A percentile compares a stretch with the other conserved stretches of the same genome.
phyloP scores from a whole-genome alignment of 345 rosid species.

The Pistacia vera region DNA sequence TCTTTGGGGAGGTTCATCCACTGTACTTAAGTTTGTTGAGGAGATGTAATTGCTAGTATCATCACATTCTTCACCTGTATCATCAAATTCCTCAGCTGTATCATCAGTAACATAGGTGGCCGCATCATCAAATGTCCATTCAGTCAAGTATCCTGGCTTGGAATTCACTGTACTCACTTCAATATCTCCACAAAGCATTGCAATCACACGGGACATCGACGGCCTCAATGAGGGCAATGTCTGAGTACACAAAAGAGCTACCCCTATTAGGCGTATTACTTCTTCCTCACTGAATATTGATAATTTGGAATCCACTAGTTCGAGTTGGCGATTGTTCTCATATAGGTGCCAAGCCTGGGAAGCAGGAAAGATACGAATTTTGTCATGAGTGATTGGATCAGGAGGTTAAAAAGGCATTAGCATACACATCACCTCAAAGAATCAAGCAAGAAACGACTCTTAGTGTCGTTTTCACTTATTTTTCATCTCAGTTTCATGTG shows the following conservation, averaged over 20 bases:
- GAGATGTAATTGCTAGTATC: too few species aligned
- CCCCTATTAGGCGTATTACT: conserved; percentile 44
- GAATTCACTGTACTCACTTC: conserved; percentile 44
- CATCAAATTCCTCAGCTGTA: conserved; percentile 15
- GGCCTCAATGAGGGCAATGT: conserved; percentile 57
- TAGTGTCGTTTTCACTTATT: too few species aligned
- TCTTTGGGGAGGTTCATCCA: too few species aligned
- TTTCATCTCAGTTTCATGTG: too few species aligned
- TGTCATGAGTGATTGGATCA: too few species aligned
- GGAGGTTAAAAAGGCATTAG: too few species aligned
- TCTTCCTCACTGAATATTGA: conserved; percentile 44
- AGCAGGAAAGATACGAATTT: not conserved
- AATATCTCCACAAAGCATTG: conserved; percentile 71
- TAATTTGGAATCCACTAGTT: conserved; percentile 46
- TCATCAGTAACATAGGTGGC: conserved; percentile 30
- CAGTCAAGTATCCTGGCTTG: conserved; percentile 63
- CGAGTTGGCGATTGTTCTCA: conserved; percentile 38
- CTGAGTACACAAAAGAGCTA: conserved; percentile 67
- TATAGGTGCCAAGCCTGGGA: conserved; percentile 63
- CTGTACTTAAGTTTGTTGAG: too few species aligned
- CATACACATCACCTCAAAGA: too few species aligned
- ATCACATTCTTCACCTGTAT: conserved; percentile 11
- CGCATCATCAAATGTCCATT: conserved; percentile 51
- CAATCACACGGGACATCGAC: conserved; percentile 63
- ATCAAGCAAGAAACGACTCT: too few species aligned